Percentiles rank a stretch among this genome's conserved stretches.
These are phyloP conservation scores for Umbilicus rupestris DNA, from an alignment of 164 flowering plant species.

Conservation along the genomic window DNA sequence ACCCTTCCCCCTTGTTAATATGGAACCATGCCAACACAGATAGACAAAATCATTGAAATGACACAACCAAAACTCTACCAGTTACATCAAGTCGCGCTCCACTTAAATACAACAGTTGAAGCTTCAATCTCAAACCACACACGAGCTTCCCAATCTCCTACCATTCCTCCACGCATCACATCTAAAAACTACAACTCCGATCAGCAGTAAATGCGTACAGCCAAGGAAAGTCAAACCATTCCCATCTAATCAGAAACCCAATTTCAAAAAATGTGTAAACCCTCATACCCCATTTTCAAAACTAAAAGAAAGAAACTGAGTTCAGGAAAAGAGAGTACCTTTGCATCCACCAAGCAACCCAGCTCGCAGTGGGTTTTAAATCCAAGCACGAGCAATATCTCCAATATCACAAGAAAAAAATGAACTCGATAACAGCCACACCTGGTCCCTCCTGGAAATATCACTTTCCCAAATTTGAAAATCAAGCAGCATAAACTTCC, in stretches of 20 bases:
- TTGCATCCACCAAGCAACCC: conserved; percentile 1
- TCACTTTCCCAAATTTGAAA: background rate
- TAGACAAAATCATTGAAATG: background rate
- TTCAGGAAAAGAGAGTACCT: background rate
- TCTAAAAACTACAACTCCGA: background rate
- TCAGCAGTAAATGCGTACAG: background rate
- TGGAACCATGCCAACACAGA: background rate
- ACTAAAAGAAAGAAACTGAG: too few species aligned
- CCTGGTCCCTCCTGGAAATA: background rate
- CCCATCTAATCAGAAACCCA: background rate
- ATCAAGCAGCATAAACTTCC: conserved; percentile 1
- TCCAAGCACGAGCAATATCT: too few species aligned
- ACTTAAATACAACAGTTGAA: too few species aligned
- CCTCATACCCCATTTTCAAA: background rate
- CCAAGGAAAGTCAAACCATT: background rate
- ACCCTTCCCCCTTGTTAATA: background rate
- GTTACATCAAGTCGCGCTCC: too few species aligned
- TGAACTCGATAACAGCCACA: too few species aligned
- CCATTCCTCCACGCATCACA: background rate
- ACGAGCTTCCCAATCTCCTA: too few species aligned
- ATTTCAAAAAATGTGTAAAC: background rate
- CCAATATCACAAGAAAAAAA: background rate
- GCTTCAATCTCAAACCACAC: too few species aligned
- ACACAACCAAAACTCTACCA: background rate
- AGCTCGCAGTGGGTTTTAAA: too few species aligned